phyloP scores from a whole-genome alignment of 176 grass and related monocot genomes.

The Raddia distichophylla region DNA sequence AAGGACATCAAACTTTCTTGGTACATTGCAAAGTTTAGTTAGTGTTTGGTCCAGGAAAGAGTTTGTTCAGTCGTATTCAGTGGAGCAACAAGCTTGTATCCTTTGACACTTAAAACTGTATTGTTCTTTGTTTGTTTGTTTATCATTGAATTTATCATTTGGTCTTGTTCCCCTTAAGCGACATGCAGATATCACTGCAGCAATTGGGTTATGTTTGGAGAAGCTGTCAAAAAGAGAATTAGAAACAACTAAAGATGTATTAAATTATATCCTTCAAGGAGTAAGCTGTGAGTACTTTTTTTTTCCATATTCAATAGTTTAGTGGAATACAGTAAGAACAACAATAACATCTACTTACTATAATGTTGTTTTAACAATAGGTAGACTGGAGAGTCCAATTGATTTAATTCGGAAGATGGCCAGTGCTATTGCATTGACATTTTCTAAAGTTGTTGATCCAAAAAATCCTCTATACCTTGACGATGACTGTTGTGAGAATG shows the following conservation, averaged over 20 bases:
- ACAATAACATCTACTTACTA: constrained; percentile 23
- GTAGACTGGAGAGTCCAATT: constrained; percentile 92
- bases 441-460: constrained; percentile 93
- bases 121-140: constrained; percentile 13
- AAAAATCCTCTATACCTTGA: constrained; percentile 92
- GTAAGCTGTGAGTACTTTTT: constrained; percentile 73
- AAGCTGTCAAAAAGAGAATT: constrained; percentile 79
- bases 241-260: constrained; percentile 79
- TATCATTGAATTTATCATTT: constrained; percentile 22
- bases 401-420: constrained; percentile 94
- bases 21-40: constrained; percentile 57
- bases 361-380: constrained; percentile 54
- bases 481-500: constrained; percentile 75
- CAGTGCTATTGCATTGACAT: constrained; percentile 79
- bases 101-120: constrained; percentile 51
- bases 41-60: constrained; percentile 85
- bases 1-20: constrained; percentile 58
- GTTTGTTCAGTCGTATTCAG: constrained; percentile 89
- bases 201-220: constrained; percentile 88
- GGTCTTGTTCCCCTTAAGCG: constrained; percentile 51
- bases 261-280: constrained; percentile 92
- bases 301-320: constrained; percentile 22
- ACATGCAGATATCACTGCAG: constrained; percentile 84
- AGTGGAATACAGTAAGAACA: constrained; percentile 23
- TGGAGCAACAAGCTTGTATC: constrained; percentile 99